These are phyloP conservation scores for Centrapalus pauciflorus DNA, from an alignment of 129 eudicot species.

Conservation along the genomic window DNA sequence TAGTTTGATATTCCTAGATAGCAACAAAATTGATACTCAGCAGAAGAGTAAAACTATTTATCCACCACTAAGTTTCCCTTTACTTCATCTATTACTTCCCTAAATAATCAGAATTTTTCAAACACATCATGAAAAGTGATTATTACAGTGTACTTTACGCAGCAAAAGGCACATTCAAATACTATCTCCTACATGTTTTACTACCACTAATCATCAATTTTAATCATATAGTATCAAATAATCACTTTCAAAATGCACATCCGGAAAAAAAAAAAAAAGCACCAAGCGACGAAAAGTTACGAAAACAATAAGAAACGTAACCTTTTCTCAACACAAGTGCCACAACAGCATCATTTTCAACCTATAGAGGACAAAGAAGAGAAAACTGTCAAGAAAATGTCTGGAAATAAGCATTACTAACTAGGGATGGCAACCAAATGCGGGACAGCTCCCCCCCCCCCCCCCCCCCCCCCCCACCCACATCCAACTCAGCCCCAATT, in stretches of 20 bases:
- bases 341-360: conserved; percentile 94
- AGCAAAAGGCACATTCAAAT: no score
- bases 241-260: background rate
- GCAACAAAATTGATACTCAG: no score
- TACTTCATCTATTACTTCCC: no score
- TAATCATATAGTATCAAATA: background rate
- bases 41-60: no score
- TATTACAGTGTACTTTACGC: no score
- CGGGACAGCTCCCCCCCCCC: background rate
- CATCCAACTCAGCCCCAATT: background rate
- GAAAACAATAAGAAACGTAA: conserved; percentile 20
- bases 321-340: conserved; percentile 97
- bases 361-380: conserved; percentile 44
- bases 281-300: background rate
- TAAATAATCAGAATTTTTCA: no score
- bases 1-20: no score
- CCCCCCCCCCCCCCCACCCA: background rate
- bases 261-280: background rate
- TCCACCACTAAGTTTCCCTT: no score
- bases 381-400: conserved; percentile 4
- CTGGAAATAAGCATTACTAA: background rate
- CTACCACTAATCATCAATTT: no score
- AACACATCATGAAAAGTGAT: no score
- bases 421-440: background rate
- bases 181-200: no score